Base-by-base conservation (phyloP, 2,329 filamentous ascomycete species). In the Penicillium brasilianum region DNA sequence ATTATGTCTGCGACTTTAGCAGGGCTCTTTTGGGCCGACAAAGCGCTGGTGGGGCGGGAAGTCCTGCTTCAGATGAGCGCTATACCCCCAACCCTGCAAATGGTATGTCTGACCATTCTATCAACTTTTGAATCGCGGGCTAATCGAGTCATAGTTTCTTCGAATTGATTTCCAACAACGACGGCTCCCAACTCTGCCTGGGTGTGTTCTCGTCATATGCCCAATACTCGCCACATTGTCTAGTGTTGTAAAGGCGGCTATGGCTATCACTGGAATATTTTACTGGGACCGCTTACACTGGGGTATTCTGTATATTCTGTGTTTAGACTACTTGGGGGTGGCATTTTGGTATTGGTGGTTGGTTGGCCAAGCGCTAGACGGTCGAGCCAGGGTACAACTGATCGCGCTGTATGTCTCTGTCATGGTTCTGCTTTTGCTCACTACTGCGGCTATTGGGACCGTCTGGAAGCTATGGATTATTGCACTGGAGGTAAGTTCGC, bases 401-500 rank as follows among this genome's bases (percentile, higher is more conserved):
- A 48, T 48, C 20, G 44, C 44, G 44, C 44, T 48, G 44, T 48
- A 48, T 48, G 22, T 28, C 44, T 48, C 44, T 48, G 22, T 48
- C 22, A 28, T 48, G 22, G 44, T 28, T 48, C 44, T 48, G 44
- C 44, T 48, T 48, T 48, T 48, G 44, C 44, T 48, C 20, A 13
- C 44, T 48, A 48, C 3, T 28, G 44, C 44, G 20, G 20, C 20
- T 28, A 28, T 48, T 48, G 22, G 44, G 44, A 48, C 44, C 1
- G 44, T 48, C 44, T 48, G 22, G 44, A 48, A 48, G 20, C 20
- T 48, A 6, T 48, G 22, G 44, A 28, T 48, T 48, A 48, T 48
- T 48, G 44, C 44, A 48, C 44, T 48, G 22, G 44, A 48, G 44
- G 44, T 48, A 48, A 48, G 44, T 48, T 48, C 43, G 43, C 43